These are phyloP conservation scores for Aschersonia sp. DNA, from an alignment of 2,329 filamentous ascomycete species.

Conservation along the genomic window DNA sequence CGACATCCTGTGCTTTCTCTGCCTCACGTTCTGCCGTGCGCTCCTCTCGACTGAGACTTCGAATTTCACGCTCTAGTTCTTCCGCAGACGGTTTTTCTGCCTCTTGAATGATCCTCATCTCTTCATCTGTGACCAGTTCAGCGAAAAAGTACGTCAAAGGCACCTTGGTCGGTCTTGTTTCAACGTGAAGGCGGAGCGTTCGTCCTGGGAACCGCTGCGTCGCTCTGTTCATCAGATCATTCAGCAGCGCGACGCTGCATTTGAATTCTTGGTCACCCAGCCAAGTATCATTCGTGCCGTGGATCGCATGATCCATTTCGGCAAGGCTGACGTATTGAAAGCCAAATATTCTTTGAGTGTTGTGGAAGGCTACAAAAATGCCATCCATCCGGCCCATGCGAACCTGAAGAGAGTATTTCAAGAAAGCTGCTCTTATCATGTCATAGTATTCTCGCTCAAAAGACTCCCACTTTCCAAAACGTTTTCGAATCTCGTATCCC, in stretches of 20 bases:
- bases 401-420: slow-evolving; percentile 94
- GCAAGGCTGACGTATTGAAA: slow-evolving; percentile 83
- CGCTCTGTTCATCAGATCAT: slow-evolving; percentile 63
- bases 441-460: slow-evolving; percentile 94
- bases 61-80: slow-evolving; percentile 50
- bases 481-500: slow-evolving; percentile 73
- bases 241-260: slow-evolving; percentile 63
- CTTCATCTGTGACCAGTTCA: slow-evolving; percentile 61
- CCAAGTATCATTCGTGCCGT: slow-evolving; percentile 51
- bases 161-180: slow-evolving; percentile 46
- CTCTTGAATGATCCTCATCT: slow-evolving; percentile 62
- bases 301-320: slow-evolving; percentile 85
- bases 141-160: slow-evolving; percentile 82
- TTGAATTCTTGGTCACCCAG: slow-evolving; percentile 80
- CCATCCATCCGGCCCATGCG: slow-evolving; percentile 98
- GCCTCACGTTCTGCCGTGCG: slow-evolving; percentile 13
- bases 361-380: slow-evolving; percentile 94
- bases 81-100: slow-evolving; percentile 49
- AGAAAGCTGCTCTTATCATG: slow-evolving; percentile 85
- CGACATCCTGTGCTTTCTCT: slow-evolving; percentile 6
- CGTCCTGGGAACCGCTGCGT: slow-evolving; percentile 59
- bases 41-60: slow-evolving; percentile 29
- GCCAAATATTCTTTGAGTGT: slow-evolving; percentile 86
- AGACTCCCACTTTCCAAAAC: slow-evolving; percentile 71
- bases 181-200: slow-evolving; percentile 69